These are phyloP conservation scores for Vigna mungo DNA, from an alignment of 306 rosid genomes.

Conservation along the genomic window DNA sequence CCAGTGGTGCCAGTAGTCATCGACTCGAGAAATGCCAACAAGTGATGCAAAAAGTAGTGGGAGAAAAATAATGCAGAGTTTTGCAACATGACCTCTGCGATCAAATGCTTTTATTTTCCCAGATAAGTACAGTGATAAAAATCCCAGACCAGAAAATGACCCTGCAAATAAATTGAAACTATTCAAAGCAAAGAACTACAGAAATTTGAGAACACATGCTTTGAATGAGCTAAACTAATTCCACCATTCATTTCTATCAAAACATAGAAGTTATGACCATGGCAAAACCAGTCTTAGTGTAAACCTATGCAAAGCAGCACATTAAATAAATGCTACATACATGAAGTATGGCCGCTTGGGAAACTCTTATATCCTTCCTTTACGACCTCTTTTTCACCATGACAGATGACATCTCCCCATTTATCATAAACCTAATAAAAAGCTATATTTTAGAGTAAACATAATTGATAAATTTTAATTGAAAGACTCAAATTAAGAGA, in stretches of 20 bases:
- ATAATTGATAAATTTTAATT: background rate
- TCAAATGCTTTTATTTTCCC: conserved; percentile 86
- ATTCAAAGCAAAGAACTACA: conserved; percentile 15
- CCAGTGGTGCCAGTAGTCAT: conserved; percentile 99
- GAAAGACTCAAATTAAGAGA: conserved; percentile 31
- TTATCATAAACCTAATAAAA: conserved; percentile 69
- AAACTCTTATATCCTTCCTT: conserved; percentile 96
- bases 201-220: conserved; percentile 3
- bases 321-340: conserved; percentile 52
- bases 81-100: conserved; percentile 74
- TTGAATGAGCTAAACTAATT: conserved; percentile 16
- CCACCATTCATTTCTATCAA: conserved; percentile 29
- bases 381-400: conserved; percentile 66
- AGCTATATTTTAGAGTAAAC: conserved; percentile 33
- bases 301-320: conserved; percentile 1
- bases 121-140: conserved; percentile 75
- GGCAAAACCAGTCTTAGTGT: background rate
- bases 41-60: conserved; percentile 88
- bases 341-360: conserved; percentile 93
- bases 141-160: conserved; percentile 90
- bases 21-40: conserved; percentile 84
- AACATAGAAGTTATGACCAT: background rate
- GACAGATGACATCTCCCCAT: conserved; percentile 80
- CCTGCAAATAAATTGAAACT: conserved; percentile 63
- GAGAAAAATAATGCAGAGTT: conserved; percentile 71